Evolutionary conservation across 768 basidiomycete species (phyloP).

Genomic region (Gloeopeniophorella convolvens): DNA sequence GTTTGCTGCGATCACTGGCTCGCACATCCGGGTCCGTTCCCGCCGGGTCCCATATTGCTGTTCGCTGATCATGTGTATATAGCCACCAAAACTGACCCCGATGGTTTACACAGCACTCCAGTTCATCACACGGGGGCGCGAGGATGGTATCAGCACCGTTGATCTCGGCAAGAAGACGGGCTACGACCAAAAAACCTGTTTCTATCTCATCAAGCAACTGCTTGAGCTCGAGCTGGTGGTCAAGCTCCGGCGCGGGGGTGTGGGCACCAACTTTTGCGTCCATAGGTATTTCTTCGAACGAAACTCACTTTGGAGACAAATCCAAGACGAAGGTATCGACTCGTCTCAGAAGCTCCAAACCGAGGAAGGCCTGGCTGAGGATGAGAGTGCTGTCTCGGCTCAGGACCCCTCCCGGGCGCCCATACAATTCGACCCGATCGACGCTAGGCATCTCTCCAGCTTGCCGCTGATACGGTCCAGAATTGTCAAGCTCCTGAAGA

Average conservation of each 20-base stretch:
- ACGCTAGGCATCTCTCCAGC: constrained; percentile 71
- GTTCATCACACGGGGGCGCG: constrained; percentile 74
- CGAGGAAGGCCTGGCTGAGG: constrained; percentile 31
- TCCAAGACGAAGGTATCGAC: constrained; percentile 60
- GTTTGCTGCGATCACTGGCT: constrained; percentile 77
- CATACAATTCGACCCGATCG: constrained; percentile 64
- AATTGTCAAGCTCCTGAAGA: constrained; percentile 63
- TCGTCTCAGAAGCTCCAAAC: constrained; percentile 25
- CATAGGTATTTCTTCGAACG: constrained; percentile 81
- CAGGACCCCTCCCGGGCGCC: constrained; percentile 22
- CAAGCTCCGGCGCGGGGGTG: constrained; percentile 71
- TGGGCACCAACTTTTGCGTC: constrained; percentile 71
- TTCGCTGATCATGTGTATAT: constrained; percentile 16
- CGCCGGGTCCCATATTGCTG: background rate
- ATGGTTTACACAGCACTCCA: constrained; percentile 84
- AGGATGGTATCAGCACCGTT: constrained; percentile 70
- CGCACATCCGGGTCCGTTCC: constrained; percentile 66
- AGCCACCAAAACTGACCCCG: constrained; percentile 77
- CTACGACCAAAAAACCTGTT: constrained; percentile 87
- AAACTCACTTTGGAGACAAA: constrained; percentile 68
- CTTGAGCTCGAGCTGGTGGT: constrained; percentile 66
- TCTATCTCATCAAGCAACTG: constrained; percentile 76
- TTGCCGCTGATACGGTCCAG: constrained; percentile 64
- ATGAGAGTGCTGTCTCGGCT: constrained; percentile 20
- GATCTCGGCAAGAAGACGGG: constrained; percentile 69